Percentiles rank a stretch among this genome's conserved stretches.
Evolutionary conservation across 176 grass and related monocot species (phyloP).

Genomic region (Aegilops tauschii): DNA sequence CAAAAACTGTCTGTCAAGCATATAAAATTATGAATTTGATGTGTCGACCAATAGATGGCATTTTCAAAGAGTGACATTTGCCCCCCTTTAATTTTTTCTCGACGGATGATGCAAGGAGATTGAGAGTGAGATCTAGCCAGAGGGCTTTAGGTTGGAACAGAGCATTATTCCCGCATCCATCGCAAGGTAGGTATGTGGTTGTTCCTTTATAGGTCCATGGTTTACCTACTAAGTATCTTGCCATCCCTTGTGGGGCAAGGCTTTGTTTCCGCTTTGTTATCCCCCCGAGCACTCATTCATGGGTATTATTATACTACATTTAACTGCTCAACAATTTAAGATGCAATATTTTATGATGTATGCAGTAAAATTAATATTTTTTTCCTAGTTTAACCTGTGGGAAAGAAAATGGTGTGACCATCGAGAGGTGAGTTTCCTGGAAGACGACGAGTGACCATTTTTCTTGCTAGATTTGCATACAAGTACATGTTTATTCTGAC

Average conservation of each 20-base stretch:
- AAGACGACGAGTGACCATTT: background rate
- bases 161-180: constrained; percentile 32
- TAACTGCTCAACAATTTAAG: background rate
- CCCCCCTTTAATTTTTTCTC: constrained; percentile 18
- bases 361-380: background rate
- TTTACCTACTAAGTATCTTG: constrained; percentile 90
- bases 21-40: background rate
- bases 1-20: background rate
- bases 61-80: constrained; percentile 7
- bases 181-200: constrained; percentile 60
- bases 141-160: constrained; percentile 56
- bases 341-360: background rate
- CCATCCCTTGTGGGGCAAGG: constrained; percentile 65
- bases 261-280: constrained; percentile 26
- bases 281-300: constrained; percentile 16
- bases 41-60: background rate
- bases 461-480: background rate
- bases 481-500: background rate
- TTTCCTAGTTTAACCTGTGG: background rate
- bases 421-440: background rate
- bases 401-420: background rate
- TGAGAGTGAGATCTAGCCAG: constrained; percentile 35
- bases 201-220: constrained; percentile 80
- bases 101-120: constrained; percentile 35
- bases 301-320: background rate